phyloP scores from a whole-genome alignment of 768 basidiomycete species.

The Trametes cingulata region DNA sequence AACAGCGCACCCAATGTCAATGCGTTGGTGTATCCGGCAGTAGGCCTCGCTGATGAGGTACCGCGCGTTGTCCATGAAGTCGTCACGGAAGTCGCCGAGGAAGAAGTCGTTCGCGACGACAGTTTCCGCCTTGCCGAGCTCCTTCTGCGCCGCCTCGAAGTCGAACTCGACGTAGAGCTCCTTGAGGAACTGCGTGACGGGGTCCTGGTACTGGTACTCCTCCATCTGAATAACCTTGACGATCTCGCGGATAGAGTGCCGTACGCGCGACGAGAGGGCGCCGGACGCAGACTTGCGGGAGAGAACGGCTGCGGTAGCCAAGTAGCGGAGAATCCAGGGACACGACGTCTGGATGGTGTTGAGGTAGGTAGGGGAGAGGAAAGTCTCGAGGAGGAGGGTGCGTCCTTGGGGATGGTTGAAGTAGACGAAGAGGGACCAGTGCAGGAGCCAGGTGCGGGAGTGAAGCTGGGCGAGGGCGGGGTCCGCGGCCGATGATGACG shows the following conservation, averaged over 20 bases:
- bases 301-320: slow-evolving; percentile 90
- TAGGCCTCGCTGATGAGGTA: slow-evolving; percentile 97
- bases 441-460: slow-evolving; percentile 93
- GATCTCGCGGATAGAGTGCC: slow-evolving; percentile 87
- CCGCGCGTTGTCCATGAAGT: slow-evolving; percentile 95
- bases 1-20: slow-evolving; percentile 72
- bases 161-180: slow-evolving; percentile 96
- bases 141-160: slow-evolving; percentile 90
- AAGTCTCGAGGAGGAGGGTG: slow-evolving; percentile 91
- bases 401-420: slow-evolving; percentile 95
- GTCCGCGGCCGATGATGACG: slow-evolving; percentile 40
- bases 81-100: slow-evolving; percentile 84
- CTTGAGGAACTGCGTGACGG: slow-evolving; percentile 89
- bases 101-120: slow-evolving; percentile 95
- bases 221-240: slow-evolving; percentile 94
- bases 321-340: slow-evolving; percentile 94
- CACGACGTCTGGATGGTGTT: slow-evolving; percentile 97
- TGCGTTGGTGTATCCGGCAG: slow-evolving; percentile 93
- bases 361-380: slow-evolving; percentile 94
- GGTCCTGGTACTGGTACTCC: slow-evolving; percentile 95
- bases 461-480: slow-evolving; percentile 87
- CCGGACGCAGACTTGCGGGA: slow-evolving; percentile 74
- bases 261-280: slow-evolving; percentile 66
- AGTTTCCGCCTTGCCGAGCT: slow-evolving; percentile 73
- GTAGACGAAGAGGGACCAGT: slow-evolving; percentile 98